Evolutionary conservation across 495 filamentous ascomycete species (phyloP), one percentile per base, ranked within the genome.

Genomic region (Melanomma pulvis-pyrius): DNA sequence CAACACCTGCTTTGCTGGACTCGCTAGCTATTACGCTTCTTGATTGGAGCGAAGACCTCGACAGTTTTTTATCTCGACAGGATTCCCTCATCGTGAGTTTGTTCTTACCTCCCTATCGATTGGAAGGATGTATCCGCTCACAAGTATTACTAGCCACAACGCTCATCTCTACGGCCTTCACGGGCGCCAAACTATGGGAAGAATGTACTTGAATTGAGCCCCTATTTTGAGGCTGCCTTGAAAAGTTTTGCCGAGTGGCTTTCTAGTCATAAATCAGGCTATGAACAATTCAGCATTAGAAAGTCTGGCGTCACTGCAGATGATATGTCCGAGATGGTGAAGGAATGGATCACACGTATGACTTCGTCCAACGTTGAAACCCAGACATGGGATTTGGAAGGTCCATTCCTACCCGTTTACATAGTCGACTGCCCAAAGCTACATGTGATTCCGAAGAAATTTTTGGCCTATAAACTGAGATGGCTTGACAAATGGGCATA

Each of bases 401-500:
- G 62, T 3, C 26, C 56, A 1, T 48, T 60, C 6, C 21, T 67
- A n/a, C 68, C 68, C 19, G 28, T 59, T 25, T 71, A 71, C 47
- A 61, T 71, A 28, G 63, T 71, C 8, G 56, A 71, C 39, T 71
- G 68, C 29, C 68, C 68, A 15, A 63, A 67, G 47, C 53, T 71
- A 12, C 68, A 71, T 46, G 63, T 63, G 1, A 28, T 71, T 17
- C 64, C 68, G 2, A 67, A 60, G 52, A 67, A 60, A 30, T 41
- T 30, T 19, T 54, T 71, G 8, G 62, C 59, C 47, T 71, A 71
- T 30, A 71, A 67, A 41, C 52, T 71, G 0, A 49, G 68, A 21
- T 71, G 68, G 68, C 51, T 52, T 24, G 68, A 71, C 29, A 71
- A 71, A 24, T 71, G 68, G 68, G 68, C 68, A 8, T 71, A 56